Conservation (phyloP, 129 eudicot species). For the Flaveria ramosissima region DNA sequence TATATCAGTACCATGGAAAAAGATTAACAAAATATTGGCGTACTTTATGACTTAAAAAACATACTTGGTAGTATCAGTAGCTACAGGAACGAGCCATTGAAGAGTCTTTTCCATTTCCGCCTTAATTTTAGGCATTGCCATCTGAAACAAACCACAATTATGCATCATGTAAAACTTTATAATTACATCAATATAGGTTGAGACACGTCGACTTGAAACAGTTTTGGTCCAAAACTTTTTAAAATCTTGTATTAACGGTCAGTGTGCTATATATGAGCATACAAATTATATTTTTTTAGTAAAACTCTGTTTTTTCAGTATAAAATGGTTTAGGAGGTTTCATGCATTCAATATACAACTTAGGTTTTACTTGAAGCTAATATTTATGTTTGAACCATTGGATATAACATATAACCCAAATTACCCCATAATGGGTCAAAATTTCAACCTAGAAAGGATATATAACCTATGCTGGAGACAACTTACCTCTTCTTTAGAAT, state of each 20-base stretch:
- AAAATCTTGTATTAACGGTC: too few species aligned
- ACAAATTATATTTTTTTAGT: not conserved
- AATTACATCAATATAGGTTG: not conserved
- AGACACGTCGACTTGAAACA: not conserved
- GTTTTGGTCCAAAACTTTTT: too few species aligned
- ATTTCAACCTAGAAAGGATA: not conserved
- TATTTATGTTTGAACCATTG: too few species aligned
- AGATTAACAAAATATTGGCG: not conserved
- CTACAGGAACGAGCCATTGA: conserved; percentile 92
- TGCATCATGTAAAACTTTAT: not conserved
- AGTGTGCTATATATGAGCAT: not conserved
- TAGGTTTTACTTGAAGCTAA: not conserved
- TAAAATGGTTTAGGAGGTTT: not conserved
- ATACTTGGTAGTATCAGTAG: conserved; percentile 85
- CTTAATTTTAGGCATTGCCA: conserved; percentile 75
- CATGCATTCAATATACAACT: not conserved
- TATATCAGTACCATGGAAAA: conserved; percentile 8
- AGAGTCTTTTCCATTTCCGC: conserved; percentile 92
- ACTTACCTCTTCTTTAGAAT: conserved; percentile 67
- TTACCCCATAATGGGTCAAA: not conserved
- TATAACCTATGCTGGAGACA: not conserved
- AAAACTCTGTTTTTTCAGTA: not conserved
- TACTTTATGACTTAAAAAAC: conserved; percentile 1
- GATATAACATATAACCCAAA: not conserved
- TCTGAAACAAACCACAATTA: conserved; percentile 44